These are phyloP conservation scores for Pelargonium cotyledonis DNA, from an alignment of 441 rosid genomes.

Conservation along the genomic window DNA sequence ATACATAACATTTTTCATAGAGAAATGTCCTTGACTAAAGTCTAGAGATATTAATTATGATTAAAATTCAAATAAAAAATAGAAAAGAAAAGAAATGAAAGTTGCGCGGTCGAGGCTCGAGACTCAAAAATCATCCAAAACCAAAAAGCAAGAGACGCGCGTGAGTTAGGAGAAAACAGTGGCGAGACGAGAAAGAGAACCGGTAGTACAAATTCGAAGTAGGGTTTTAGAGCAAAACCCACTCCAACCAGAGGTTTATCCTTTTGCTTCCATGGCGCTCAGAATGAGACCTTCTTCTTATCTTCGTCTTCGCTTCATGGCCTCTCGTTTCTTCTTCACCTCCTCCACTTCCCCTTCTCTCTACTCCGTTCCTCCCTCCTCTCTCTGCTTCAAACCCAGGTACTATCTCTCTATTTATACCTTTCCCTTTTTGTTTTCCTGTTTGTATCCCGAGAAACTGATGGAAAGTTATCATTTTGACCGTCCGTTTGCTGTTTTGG, in stretches of 20 bases:
- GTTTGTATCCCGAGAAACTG: slow-evolving; percentile 8
- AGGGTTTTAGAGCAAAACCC: neutral
- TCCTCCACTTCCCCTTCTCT: slow-evolving; percentile 16
- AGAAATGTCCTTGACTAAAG: too few relatives aligned
- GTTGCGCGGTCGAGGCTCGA: too few relatives aligned
- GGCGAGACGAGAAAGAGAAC: neutral
- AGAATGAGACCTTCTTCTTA: slow-evolving; percentile 33
- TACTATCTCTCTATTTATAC: slow-evolving; percentile 9
- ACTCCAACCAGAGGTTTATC: neutral
- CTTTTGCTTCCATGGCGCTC: slow-evolving; percentile 30
- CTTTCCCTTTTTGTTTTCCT: neutral
- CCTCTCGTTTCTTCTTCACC: slow-evolving; percentile 29
- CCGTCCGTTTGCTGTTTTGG: neutral
- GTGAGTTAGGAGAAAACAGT: neutral
- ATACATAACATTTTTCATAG: too few relatives aligned
- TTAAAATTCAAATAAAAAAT: too few relatives aligned
- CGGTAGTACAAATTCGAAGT: neutral
- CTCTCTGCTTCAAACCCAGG: slow-evolving; percentile 37
- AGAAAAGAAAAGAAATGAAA: too few relatives aligned
- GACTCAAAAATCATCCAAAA: neutral
- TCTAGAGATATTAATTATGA: too few relatives aligned
- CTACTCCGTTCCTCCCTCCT: slow-evolving; percentile 24
- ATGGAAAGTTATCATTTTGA: neutral
- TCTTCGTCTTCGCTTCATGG: slow-evolving; percentile 32
- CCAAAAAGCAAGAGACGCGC: neutral